Base-by-base conservation (phyloP, 306 rosid genomes). In the Dicorynia guianensis region DNA sequence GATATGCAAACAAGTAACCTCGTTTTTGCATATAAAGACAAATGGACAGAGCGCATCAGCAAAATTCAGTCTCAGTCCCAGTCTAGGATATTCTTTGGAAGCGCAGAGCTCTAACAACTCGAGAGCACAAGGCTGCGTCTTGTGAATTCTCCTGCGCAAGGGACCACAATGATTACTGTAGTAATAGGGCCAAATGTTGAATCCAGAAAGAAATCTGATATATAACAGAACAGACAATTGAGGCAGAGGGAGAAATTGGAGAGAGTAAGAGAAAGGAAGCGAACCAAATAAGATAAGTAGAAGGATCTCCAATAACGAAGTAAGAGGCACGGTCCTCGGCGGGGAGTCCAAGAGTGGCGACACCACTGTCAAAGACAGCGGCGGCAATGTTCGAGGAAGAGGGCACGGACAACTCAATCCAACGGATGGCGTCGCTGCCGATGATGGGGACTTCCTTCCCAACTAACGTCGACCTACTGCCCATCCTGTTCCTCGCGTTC, bases 391-490 rank as follows among this genome's bases (percentile, higher is more conserved):
- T 38, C 14, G 87, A 69, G 59, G 93, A 79, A 80, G 91, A 69
- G 69, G 96, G 79, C 35, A 89, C 61, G 14, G 87, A 77, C 61
- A 95, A 74, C 12, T 89, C 92, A 20, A 82, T 74, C 91, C 97
- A 95, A 11, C 80, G 90, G 39, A 89, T 64, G 33, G 89, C 63
- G 49, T 95, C 96, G 78, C 89, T 86, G 73, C 93, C 93, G 72
- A 82, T 78, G 57, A 92, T 33, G 0, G 98, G 94, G 17, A 92
- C 96, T 77, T 95, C 97, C 76, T 85, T 84, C 35, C 91, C 98
- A 1, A 74, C 86, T 79, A 89, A 72, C 19, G 90, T 63, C 61
- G 86, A 81, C 25, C 81, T 13, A 17, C 61, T 81, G 75, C 85
- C 96, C 96, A 89, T 89, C 47, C 63, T 58, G 34, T 82, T 33